Percentiles rank a stretch among this genome's conserved stretches.
Evolutionary conservation across 208 protist genomes (phyloP).

Genomic region (Angomonas desouzai): DNA sequence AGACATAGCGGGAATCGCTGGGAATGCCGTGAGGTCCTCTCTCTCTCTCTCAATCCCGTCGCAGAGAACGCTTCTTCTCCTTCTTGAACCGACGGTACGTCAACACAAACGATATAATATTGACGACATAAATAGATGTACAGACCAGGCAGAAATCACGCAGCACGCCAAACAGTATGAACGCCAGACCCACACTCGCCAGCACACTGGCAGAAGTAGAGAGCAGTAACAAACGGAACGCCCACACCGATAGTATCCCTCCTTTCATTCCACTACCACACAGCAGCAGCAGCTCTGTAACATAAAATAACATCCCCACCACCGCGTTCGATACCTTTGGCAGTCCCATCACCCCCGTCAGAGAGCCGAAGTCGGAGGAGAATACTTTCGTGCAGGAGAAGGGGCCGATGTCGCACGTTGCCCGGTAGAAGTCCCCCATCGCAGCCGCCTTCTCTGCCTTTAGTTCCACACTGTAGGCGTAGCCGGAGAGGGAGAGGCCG

Average conservation of each 20-base stretch:
- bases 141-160: slow-evolving; percentile 70
- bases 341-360: slow-evolving; percentile 52
- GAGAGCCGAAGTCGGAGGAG: slow-evolving; percentile 55
- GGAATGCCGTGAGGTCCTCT: too few species aligned
- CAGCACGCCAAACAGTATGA: slow-evolving; percentile 48
- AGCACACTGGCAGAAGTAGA: slow-evolving; percentile 33
- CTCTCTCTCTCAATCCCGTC: too few species aligned
- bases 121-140: slow-evolving; percentile 73
- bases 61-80: slow-evolving; percentile 5
- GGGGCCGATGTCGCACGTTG: slow-evolving; percentile 62
- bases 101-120: slow-evolving; percentile 34
- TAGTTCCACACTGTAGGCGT: slow-evolving; percentile 68
- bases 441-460: slow-evolving; percentile 30
- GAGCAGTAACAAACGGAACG: slow-evolving; percentile 35
- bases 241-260: too few species aligned
- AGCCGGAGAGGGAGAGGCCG: slow-evolving; percentile 52
- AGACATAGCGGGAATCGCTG: too few species aligned
- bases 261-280: background rate
- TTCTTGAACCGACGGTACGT: slow-evolving; percentile 35
- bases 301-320: slow-evolving; percentile 61
- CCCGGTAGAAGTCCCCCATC: slow-evolving; percentile 38
- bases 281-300: slow-evolving; percentile 26
- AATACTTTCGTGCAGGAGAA: slow-evolving; percentile 77
- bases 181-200: slow-evolving; percentile 36
- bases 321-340: slow-evolving; percentile 60